A percentile compares a stretch with the other conserved stretches of the same genome.
phyloP scores from a whole-genome alignment of 208 protist species.

The Acanthamoeba sp. region DNA sequence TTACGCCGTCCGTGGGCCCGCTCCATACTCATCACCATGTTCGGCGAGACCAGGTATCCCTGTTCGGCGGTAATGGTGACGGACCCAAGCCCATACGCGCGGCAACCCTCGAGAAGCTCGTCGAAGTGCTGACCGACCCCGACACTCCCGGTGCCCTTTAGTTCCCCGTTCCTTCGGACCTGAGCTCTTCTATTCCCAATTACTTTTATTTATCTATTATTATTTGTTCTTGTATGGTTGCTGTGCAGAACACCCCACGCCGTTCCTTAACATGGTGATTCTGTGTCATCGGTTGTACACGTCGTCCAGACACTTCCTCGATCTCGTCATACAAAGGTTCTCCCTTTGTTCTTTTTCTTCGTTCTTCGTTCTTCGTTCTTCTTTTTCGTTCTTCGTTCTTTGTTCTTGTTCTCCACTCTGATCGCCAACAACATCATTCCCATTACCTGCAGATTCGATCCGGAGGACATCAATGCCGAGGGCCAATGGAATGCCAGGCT shows the following conservation, averaged over 20 bases:
- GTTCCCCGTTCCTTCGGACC: background rate
- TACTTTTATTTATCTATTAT: background rate
- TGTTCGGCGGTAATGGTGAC: background rate
- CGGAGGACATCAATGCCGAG: constrained; percentile 6
- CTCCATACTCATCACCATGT: background rate
- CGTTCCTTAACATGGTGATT: background rate
- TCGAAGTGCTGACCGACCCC: background rate
- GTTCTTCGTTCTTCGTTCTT: background rate
- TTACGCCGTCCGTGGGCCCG: background rate
- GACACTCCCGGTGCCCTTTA: background rate
- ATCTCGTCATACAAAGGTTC: constrained; percentile 14
- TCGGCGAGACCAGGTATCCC: background rate
- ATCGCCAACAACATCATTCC: too few relatives aligned
- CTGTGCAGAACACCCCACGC: background rate
- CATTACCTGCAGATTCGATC: background rate
- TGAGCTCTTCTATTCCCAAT: background rate
- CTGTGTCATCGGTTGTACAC: background rate
- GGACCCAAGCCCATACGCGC: background rate
- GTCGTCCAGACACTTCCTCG: background rate
- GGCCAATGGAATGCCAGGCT: background rate
- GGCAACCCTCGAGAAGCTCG: background rate
- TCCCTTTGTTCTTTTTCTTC: background rate
- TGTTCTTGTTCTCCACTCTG: background rate
- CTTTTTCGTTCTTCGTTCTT: background rate
- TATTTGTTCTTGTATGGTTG: too few relatives aligned